A percentile compares a stretch with the other conserved stretches of the same genome.
Evolutionary conservation across 352 stramenopile genomes (phyloP).

Genomic region (Phytopythium litorale): DNA sequence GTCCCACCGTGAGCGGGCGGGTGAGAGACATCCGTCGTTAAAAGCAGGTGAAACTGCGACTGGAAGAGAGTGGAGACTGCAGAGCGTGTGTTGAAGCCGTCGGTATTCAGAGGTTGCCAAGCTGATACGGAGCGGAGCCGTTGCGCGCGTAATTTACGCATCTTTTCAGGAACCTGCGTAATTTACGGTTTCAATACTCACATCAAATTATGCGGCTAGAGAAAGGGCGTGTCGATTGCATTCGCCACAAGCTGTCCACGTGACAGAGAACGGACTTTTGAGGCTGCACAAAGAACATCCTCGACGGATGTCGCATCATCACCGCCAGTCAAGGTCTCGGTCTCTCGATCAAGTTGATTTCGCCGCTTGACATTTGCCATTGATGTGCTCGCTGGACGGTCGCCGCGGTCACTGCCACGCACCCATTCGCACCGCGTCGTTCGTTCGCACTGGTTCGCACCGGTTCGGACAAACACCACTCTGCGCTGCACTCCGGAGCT

Average conservation of each 20-base stretch:
- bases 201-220: not conserved
- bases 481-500: too few relatives aligned
- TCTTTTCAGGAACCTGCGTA: not conserved
- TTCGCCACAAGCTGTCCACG: not conserved
- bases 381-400: not conserved
- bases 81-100: not conserved
- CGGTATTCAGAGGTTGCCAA: not conserved
- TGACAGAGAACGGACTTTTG: not conserved
- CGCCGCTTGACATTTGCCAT: not conserved
- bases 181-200: not conserved
- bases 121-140: not conserved
- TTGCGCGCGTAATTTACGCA: not conserved
- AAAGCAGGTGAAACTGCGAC: not conserved
- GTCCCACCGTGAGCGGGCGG: not conserved
- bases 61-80: not conserved
- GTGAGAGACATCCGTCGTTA: not conserved
- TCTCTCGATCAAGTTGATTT: slow-evolving; percentile 3
- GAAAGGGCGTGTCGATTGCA: not conserved
- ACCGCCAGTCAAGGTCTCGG: not conserved
- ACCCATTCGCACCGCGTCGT: not conserved
- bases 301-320: not conserved
- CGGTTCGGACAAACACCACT: too few relatives aligned
- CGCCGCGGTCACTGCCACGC: not conserved
- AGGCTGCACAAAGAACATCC: not conserved
- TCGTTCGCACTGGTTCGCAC: not conserved